A percentile compares a stretch with the other conserved stretches of the same genome.
Conservation (phyloP, 495 filamentous ascomycete species). For the Hypoxylon subgilvum region DNA sequence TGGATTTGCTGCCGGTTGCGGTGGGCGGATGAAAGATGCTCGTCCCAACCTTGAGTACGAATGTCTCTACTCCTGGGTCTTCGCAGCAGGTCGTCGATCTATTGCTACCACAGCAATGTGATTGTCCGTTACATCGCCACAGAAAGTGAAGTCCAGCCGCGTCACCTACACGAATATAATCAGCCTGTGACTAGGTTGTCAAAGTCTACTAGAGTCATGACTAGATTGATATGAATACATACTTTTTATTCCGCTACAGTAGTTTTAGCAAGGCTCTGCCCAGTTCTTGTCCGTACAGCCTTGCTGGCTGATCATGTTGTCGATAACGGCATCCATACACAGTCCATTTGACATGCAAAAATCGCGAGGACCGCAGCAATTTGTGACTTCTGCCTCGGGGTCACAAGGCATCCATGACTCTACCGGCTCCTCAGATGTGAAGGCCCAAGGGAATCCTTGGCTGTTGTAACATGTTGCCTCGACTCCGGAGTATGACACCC, state of each 20-base stretch:
- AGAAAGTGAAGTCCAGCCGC: conserved; percentile 7
- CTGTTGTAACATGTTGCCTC: conserved; percentile 6
- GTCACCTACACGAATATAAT: not conserved
- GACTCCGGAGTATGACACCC: not conserved
- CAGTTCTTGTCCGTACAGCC: conserved; percentile 32
- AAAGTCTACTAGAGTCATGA: not conserved
- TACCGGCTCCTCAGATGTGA: not conserved
- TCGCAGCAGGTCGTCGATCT: conserved; percentile 6
- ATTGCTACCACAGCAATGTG: conserved; percentile 25
- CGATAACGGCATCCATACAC: conserved; percentile 25
- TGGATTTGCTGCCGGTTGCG: not conserved
- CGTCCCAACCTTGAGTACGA: conserved; percentile 1
- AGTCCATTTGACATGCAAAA: conserved; percentile 31
- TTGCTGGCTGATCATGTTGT: conserved; percentile 30
- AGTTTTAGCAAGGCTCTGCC: conserved; percentile 16
- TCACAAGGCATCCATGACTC: conserved; percentile 14
- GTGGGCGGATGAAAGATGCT: not conserved
- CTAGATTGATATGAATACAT: not conserved
- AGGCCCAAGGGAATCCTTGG: not conserved
- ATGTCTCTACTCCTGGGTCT: not conserved
- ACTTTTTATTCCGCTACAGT: conserved; percentile 4
- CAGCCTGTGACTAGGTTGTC: not conserved
- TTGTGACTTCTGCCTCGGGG: conserved; percentile 7
- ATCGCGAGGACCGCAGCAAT: conserved; percentile 29
- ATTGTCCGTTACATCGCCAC: conserved; percentile 9